These are phyloP conservation scores for Spergularia bocconei DNA, from an alignment of 148 eudicot species.

Conservation along the genomic window DNA sequence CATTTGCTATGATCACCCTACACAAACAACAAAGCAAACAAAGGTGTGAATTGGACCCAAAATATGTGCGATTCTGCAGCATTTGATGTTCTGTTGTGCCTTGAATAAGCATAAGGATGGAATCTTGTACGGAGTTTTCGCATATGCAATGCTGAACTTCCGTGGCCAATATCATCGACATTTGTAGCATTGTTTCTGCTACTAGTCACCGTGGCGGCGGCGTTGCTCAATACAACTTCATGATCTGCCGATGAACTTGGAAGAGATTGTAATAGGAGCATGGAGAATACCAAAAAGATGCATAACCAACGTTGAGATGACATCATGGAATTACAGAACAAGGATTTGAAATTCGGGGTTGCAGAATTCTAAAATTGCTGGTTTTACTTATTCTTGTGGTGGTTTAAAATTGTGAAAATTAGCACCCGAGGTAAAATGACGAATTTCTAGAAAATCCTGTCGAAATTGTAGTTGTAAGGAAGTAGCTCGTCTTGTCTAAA, in stretches of 20 bases:
- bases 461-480: no score
- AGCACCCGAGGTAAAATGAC: no score
- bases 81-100: conserved; percentile 10
- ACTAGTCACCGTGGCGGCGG: background rate
- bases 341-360: background rate
- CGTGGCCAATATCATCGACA: background rate
- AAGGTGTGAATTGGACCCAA: background rate
- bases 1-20: background rate
- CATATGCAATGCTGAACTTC: background rate
- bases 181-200: background rate
- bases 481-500: no score
- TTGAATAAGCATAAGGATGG: background rate
- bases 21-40: conserved; percentile 9
- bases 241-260: background rate
- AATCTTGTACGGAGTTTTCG: conserved; percentile 1
- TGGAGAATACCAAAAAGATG: background rate
- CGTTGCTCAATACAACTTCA: background rate
- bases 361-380: no score
- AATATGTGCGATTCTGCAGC: background rate
- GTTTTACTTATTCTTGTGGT: no score
- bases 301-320: background rate
- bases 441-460: background rate
- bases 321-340: background rate
- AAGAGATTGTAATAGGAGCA: conserved; percentile 1
- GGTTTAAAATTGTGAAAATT: no score